phyloP scores from a whole-genome alignment of 2,329 filamentous ascomycete genomes.

The Phyllachora maydis region DNA sequence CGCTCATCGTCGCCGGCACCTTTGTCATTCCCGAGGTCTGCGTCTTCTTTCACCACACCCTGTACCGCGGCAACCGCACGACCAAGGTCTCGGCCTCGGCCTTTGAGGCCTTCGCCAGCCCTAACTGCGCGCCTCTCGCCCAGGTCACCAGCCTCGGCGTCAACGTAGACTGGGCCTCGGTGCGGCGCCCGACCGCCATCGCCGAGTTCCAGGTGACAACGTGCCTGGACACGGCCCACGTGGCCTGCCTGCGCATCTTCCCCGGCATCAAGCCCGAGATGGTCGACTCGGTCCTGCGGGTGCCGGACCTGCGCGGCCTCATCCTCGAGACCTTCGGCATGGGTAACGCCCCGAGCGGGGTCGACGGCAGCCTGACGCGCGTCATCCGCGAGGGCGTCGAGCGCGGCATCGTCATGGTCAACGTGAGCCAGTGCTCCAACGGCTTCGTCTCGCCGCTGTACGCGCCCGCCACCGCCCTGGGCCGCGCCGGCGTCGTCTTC shows the following conservation, averaged over 20 bases:
- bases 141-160: conserved; percentile 64
- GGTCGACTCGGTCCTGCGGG: conserved; percentile 63
- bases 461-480: conserved; percentile 56
- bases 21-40: conserved; percentile 88
- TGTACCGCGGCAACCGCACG: conserved; percentile 73
- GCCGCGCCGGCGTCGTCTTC: conserved; percentile 69
- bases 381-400: conserved; percentile 60
- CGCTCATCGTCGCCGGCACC: conserved; percentile 75
- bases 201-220: conserved; percentile 55
- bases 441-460: conserved; percentile 64
- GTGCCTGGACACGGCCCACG: conserved; percentile 67
- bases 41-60: conserved; percentile 80
- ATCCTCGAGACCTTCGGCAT: conserved; percentile 87
- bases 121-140: conserved; percentile 69
- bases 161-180: conserved; percentile 60
- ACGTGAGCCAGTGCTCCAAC: conserved; percentile 73
- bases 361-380: conserved; percentile 58
- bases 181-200: conserved; percentile 53
- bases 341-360: conserved; percentile 71
- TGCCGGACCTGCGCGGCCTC: conserved; percentile 60
- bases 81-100: conserved; percentile 76
- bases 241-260: conserved; percentile 77
- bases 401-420: conserved; percentile 70
- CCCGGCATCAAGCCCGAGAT: conserved; percentile 87
- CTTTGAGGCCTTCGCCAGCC: conserved; percentile 73